Conservation (phyloP, 1,284 basidiomycete species). For the Cronartium ribicola region DNA sequence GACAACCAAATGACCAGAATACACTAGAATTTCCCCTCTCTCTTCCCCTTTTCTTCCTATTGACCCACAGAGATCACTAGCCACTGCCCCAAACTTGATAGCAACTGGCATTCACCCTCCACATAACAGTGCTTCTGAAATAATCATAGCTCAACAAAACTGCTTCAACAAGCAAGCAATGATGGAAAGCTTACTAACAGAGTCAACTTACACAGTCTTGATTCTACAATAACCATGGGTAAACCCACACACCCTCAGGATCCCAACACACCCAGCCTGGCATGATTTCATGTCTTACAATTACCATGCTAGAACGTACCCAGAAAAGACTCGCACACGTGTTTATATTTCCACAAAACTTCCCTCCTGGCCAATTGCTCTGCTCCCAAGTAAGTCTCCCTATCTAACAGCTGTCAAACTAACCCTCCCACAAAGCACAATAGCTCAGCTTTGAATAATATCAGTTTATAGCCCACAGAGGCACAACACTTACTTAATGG, state of each 20-base stretch:
- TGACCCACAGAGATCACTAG: too few species aligned
- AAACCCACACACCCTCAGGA: background rate
- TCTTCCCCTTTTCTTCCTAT: background rate
- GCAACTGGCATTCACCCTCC: too few species aligned
- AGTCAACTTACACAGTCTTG: background rate
- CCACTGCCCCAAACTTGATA: too few species aligned
- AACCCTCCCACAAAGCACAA: background rate
- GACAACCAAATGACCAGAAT: background rate
- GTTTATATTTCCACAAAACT: background rate
- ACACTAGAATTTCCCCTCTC: background rate
- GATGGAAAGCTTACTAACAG: background rate
- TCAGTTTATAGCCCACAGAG: background rate
- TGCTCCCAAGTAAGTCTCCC: background rate
- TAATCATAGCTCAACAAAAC: background rate
- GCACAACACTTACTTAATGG: background rate
- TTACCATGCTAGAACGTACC: background rate
- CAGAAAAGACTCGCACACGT: background rate
- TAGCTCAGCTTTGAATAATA: background rate
- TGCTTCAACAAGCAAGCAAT: background rate
- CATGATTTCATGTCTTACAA: background rate
- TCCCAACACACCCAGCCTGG: background rate
- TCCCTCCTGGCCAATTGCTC: background rate
- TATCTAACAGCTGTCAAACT: background rate
- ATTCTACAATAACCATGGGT: slow-evolving; percentile 21
- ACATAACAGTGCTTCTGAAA: too few species aligned